Evolutionary conservation across 306 rosid species (phyloP), one percentile per base, ranked within the genome.

Genomic region (Sesbania bispinosa): DNA sequence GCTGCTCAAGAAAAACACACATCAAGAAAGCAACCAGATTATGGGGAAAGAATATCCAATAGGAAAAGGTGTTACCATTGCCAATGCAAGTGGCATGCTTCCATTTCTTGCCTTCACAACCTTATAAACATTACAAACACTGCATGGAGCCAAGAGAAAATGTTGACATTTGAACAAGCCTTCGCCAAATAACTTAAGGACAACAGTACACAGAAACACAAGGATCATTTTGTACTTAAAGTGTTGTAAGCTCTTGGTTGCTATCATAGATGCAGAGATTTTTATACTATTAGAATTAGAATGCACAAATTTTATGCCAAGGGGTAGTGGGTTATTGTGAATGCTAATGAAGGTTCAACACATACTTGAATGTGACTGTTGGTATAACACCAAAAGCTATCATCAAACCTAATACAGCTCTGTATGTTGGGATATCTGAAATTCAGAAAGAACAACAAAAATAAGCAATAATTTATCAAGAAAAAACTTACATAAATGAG

Each of bases 31-130:
- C 21, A 81, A 18, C 35, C 4, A 80, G 32, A 62, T 46, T 65
- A 61, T 46, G 50, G 33, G 19, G 69, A 52, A 50, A 41, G 39
- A 80, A 46, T 45, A n/a, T 18, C 57, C 1, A 23, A 75, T 26
- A 43, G 4, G 35, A 53, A 53, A 61, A 52, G 32, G 21, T 30
- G 67, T 75, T 88, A 95, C 99, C 99, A 91, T 95, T 45, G 97
- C 97, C 77, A 95, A 73, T 24, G 97, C 96, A 73, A 76, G 86
- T 26, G 86, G 77, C 92, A 88, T 83, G 85, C 83, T 91, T 85
- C 82, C 90, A 55, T 84, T 95, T 82, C 86, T 86, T 26, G 89
- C 77, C 78, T 81, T 87, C 85, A 95, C 96, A 76, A 95, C 91
- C 78, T 89, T 88, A n/a, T 72, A 58, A 77, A 88, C 96, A 76